A percentile compares a stretch with the other conserved stretches of the same genome.
These are phyloP conservation scores for Phaseolus coccineus DNA, from an alignment of 331 rosid genomes.

Conservation along the genomic window DNA sequence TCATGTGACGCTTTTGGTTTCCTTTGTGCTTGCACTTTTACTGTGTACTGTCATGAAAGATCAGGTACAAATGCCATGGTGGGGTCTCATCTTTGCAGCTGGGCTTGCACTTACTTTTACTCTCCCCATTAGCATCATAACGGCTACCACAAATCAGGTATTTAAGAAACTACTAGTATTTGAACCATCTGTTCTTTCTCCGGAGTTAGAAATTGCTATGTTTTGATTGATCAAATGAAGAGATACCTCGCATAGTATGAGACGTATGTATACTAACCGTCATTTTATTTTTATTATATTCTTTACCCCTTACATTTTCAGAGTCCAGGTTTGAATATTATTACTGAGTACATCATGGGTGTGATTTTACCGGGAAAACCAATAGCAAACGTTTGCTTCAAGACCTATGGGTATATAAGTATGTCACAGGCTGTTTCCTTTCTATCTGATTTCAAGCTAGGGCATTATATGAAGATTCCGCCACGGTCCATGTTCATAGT, in stretches of 20 bases:
- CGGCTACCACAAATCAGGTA: conserved; percentile 57
- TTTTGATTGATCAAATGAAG: not conserved
- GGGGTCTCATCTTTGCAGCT: conserved; percentile 80
- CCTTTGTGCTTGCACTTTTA: conserved; percentile 59
- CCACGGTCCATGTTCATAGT: conserved; percentile 82
- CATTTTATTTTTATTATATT: not conserved
- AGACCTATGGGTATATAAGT: conserved; percentile 64
- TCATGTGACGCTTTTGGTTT: conserved; percentile 51
- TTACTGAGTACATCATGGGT: conserved; percentile 60
- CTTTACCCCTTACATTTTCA: conserved; percentile 21
- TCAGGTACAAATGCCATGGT: conserved; percentile 85
- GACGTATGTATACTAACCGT: not conserved
- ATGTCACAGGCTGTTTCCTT: conserved; percentile 62
- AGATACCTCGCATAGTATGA: not conserved
- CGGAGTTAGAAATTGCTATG: not conserved
- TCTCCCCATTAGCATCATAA: conserved; percentile 52
- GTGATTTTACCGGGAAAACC: conserved; percentile 62
- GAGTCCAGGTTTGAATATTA: conserved; percentile 63
- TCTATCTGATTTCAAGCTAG: conserved; percentile 60
- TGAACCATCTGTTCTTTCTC: not conserved
- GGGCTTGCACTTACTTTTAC: conserved; percentile 52
- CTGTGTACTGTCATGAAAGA: conserved; percentile 64
- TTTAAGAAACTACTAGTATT: not conserved
- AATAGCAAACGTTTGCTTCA: conserved; percentile 65
- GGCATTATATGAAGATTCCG: conserved; percentile 65